Evolutionary conservation across 805 yeast genomes (phyloP), one percentile per base, ranked within the genome.

Genomic region (Clavispora vitiphila): DNA sequence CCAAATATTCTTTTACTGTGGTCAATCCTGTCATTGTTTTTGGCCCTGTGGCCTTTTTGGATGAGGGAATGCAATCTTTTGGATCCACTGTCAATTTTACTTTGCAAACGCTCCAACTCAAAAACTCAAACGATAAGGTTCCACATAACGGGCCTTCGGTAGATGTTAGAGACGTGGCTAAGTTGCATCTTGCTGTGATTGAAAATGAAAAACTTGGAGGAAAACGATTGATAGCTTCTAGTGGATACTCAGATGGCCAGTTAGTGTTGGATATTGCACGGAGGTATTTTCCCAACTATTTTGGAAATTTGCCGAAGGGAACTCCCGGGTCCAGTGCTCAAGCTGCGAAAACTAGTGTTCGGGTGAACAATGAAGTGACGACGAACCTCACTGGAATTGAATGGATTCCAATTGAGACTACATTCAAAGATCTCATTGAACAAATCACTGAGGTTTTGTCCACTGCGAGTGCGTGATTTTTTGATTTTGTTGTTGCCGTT

Each of bases 31-130:
- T 60, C 5, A 62, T 44, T 36, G 76, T 75, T 1, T 65, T 75
- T 42, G 82, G 82, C 15, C 81, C 81, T 1, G 80, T 76, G 56
- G 55, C 64, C 2, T 72, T 71, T 49, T 73, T 67, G 39, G 57
- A 52, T 6, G 8, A 26, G 6, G 30, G 30, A 12, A 12, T 26
- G 3, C 54, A 46, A 7, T 41, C 55, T 18, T 50, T 55, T 27
- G 53, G 49, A 12, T 67, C 54, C 35, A 65, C 76, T 27, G 21
- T 37, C 2, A 42, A 22, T 9, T 27, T 41, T 10, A 30, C 41
- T 18, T 29, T 35, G 22, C 18, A 35, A 14, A 10, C 36, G 3
- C 34, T 41, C 30, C 18, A 16, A 14, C 14, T 35, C 27, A 35
- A 14, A n/a, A 19, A 34, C n/a, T 19, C 11, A 16, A 38, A 35